Percentiles rank a stretch among this genome's conserved stretches.
Conservation (phyloP, 129 eudicot species). For the Oenanthe sinensis region DNA sequence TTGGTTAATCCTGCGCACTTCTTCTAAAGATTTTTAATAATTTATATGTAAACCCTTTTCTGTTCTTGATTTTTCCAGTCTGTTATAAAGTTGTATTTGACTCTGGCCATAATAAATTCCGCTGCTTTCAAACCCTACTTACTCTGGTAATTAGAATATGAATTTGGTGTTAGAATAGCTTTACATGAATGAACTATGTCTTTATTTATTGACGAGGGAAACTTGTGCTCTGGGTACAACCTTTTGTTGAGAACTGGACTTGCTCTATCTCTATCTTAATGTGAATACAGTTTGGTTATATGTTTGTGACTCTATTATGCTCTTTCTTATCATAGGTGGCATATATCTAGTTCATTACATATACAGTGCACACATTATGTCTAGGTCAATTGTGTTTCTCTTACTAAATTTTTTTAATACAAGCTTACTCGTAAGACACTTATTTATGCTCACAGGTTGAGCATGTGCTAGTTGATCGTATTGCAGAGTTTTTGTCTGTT, state of each 20-base stretch:
- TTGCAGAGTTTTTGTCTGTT: constrained; percentile 65
- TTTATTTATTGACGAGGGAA: neutral
- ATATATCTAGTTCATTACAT: neutral
- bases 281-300: neutral
- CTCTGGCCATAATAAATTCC: neutral
- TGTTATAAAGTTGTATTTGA: neutral
- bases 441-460: constrained; percentile 57
- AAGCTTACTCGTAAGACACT: neutral
- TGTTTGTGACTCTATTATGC: neutral
- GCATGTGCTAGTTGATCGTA: constrained; percentile 85
- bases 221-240: neutral
- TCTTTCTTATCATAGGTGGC: neutral
- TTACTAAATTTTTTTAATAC: neutral
- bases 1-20: neutral
- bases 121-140: neutral
- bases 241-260: neutral
- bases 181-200: neutral
- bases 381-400: neutral
- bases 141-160: neutral
- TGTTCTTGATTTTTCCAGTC: neutral
- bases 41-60: neutral
- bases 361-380: neutral
- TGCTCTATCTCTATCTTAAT: neutral
- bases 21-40: neutral
- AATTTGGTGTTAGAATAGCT: neutral